phyloP scores from a whole-genome alignment of 164 flowering plant species.

The Buxus sempervirens region DNA sequence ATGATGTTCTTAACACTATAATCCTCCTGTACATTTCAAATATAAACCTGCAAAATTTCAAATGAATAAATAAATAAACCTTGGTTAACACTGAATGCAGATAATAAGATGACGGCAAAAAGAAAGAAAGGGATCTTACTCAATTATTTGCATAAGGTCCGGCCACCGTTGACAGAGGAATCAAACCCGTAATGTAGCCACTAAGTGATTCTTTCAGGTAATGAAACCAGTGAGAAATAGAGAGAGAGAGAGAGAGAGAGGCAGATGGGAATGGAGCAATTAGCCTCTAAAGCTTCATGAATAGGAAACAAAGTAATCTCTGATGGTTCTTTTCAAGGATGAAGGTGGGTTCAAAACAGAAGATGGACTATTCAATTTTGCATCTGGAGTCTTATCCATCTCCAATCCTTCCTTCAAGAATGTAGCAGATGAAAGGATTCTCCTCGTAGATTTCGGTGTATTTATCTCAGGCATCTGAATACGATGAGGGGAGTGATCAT shows the following conservation, averaged over 20 bases:
- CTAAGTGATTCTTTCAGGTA: neutral
- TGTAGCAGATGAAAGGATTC: conserved; percentile 15
- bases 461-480: conserved; percentile 31
- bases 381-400: conserved; percentile 42
- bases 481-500: conserved; percentile 13
- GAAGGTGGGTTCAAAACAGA: conserved; percentile 79
- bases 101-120: neutral
- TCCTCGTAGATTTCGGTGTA: conserved; percentile 56
- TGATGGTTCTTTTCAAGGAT: conserved; percentile 52
- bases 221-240: neutral
- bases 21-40: conserved; percentile 11
- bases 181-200: neutral
- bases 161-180: neutral
- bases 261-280: neutral
- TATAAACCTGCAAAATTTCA: conserved; percentile 10
- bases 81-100: neutral
- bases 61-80: neutral
- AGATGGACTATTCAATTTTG: conserved; percentile 44
- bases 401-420: conserved; percentile 21
- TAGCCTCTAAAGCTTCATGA: conserved; percentile 19
- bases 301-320: conserved; percentile 50
- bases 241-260: neutral
- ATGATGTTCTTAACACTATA: conserved; percentile 1
- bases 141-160: neutral
- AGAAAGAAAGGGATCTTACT: neutral